phyloP scores from a whole-genome alignment of 495 filamentous ascomycete species.

The Penicillium coprophilum region DNA sequence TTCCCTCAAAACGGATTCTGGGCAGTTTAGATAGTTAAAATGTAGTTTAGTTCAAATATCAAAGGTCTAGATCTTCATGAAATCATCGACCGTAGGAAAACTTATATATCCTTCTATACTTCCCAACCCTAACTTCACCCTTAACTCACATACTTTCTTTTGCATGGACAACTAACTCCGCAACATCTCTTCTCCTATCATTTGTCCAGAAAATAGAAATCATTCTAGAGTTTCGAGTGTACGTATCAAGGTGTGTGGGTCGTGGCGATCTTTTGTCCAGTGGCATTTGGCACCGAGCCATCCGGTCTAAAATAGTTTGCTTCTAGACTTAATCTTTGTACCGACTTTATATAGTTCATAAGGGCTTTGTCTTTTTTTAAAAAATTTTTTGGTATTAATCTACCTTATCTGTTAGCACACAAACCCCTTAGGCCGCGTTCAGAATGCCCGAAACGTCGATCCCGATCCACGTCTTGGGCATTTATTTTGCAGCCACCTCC shows the following conservation, averaged over 20 bases:
- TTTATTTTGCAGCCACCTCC: conserved; percentile 1
- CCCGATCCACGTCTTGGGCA: conserved; percentile 4
- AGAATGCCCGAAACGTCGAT: conserved; percentile 5
- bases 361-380: neutral
- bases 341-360: neutral
- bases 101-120: neutral
- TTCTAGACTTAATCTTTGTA: neutral
- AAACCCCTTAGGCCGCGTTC: conserved; percentile 1
- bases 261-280: conserved; percentile 12
- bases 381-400: neutral
- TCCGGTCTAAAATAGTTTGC: neutral
- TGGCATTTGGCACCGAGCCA: neutral
- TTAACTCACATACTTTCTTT: neutral
- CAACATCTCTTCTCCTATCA: neutral
- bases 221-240: conserved; percentile 2
- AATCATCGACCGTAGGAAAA: too few species aligned
- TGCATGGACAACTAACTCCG: neutral
- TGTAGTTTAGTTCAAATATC: neutral
- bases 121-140: neutral
- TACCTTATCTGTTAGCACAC: neutral
- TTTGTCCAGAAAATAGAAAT: neutral
- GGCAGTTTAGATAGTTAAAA: neutral
- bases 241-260: conserved; percentile 9
- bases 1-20: neutral
- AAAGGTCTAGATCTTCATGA: conserved; percentile 2